Evolutionary conservation across 202 grass and related monocot species (phyloP).

Genomic region (Hordeum pubiflorum): DNA sequence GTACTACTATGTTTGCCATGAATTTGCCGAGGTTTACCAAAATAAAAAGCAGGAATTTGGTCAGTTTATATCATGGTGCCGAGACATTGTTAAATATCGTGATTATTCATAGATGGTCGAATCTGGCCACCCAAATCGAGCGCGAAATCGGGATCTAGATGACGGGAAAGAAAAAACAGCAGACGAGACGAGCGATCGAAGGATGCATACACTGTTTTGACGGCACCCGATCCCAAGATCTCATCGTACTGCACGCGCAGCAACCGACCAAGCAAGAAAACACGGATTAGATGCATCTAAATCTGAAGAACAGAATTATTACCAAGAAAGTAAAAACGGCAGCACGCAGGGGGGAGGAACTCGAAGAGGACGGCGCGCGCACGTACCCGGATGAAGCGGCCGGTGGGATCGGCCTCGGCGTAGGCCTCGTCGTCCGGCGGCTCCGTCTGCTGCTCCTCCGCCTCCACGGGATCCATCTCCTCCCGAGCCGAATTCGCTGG

Average conservation of each 20-base stretch:
- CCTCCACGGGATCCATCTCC: slow-evolving; percentile 25
- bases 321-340: no score
- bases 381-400: slow-evolving; percentile 46
- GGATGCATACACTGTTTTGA: slow-evolving; percentile 69
- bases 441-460: slow-evolving; percentile 33
- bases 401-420: slow-evolving; percentile 39
- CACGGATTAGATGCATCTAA: neutral
- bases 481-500: neutral
- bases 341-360: no score
- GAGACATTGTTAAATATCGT: neutral
- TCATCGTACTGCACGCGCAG: slow-evolving; percentile 42
- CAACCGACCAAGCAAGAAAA: neutral
- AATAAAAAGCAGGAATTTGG: neutral
- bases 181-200: slow-evolving; percentile 14
- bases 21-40: neutral
- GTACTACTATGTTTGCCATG: neutral
- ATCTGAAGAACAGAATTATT: neutral
- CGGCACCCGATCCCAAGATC: slow-evolving; percentile 39
- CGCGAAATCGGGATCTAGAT: neutral
- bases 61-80: neutral
- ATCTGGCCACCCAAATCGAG: neutral
- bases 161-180: neutral
- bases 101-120: neutral
- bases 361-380: neutral
- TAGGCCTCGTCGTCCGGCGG: slow-evolving; percentile 37